Percentiles rank a stretch among this genome's conserved stretches.
Conservation (phyloP, 2,329 filamentous ascomycete species). For the Whalleya microplaca region DNA sequence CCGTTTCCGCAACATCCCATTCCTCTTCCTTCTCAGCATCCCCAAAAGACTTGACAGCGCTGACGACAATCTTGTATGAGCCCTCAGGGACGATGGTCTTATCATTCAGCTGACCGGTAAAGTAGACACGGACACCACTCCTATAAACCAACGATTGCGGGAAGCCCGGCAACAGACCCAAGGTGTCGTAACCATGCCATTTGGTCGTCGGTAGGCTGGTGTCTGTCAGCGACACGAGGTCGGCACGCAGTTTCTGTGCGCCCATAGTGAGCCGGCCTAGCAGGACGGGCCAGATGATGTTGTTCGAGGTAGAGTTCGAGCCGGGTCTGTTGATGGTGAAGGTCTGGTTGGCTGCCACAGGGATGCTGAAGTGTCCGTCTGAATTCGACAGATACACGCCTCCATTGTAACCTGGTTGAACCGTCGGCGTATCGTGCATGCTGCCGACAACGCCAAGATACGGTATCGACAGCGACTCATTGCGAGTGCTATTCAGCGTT, state of each 20-base stretch:
- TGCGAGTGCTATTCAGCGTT: slow-evolving; percentile 8
- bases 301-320: slow-evolving; percentile 2
- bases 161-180: slow-evolving; percentile 7
- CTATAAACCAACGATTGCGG: slow-evolving; percentile 3
- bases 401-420: slow-evolving; percentile 1
- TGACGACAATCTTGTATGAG: slow-evolving; percentile 32
- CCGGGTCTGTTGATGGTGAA: slow-evolving; percentile 7
- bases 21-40: slow-evolving; percentile 28
- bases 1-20: slow-evolving; percentile 30
- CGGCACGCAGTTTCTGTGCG: slow-evolving; percentile 5
- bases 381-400: slow-evolving; percentile 4
- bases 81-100: slow-evolving; percentile 32
- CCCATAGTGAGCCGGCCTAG: slow-evolving; percentile 2
- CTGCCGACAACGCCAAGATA: slow-evolving; percentile 12
- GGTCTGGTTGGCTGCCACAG: not conserved
- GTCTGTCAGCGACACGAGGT: slow-evolving; percentile 4
- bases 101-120: slow-evolving; percentile 31
- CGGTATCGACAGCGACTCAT: slow-evolving; percentile 5
- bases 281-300: slow-evolving; percentile 4
- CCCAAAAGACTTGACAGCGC: slow-evolving; percentile 36
- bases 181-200: slow-evolving; percentile 7
- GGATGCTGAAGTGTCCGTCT: slow-evolving; percentile 7
- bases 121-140: slow-evolving; percentile 3
- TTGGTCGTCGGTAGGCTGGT: slow-evolving; percentile 6
- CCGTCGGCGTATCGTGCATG: not conserved